Base-by-base conservation (phyloP, 2,329 filamentous ascomycete genomes). In the Ceratocystis huliohia region DNA sequence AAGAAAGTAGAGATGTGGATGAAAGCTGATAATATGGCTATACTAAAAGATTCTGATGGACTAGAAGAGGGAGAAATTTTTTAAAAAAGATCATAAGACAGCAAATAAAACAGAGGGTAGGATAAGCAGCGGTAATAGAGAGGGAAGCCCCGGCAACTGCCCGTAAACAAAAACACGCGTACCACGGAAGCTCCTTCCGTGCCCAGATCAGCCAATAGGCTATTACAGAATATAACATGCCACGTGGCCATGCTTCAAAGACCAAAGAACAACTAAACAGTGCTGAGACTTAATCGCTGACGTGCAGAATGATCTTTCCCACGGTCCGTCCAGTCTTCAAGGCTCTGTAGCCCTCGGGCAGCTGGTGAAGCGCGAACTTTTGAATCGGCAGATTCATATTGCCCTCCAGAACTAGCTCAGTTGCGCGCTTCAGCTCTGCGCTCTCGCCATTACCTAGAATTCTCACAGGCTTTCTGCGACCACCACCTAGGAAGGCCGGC, bases 301-400 rank as follows among this genome's bases (percentile, higher is more conserved):
- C 69, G n/a, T 69, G 68, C 45, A 78, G 70, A 46, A 88, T 76
- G 70, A 88, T 75, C 76, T 88, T 88, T 0, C 86, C 86, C 64
- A 75, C 80, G 3, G 81, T 77, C n/a, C 82, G 78, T 0, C 82
- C 82, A 2, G 79, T 81, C 75, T 83, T 84, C 70, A 88, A 71
- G 69, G 78, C 81, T 73, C 80, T 78, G 74, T 81, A 85, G 2
- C 84, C 86, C 71, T 81, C 77, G 0, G 76, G 74, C 1, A 77
- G 80, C 66, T 88, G 80, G 20, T 82, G 79, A 71, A 85, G 84
- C 25, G 78, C 76, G 70, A 80, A 86, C 1, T 76, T 76, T 44
- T 86, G 84, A 44, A 87, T 72, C 1, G 84, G 76, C 3, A 80
- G 75, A 73, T 78, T 81, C 13, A 88, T 69, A 71, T 82, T 85